phyloP scores from a whole-genome alignment of 164 flowering plant species.

The Cinnamomum micranthum region DNA sequence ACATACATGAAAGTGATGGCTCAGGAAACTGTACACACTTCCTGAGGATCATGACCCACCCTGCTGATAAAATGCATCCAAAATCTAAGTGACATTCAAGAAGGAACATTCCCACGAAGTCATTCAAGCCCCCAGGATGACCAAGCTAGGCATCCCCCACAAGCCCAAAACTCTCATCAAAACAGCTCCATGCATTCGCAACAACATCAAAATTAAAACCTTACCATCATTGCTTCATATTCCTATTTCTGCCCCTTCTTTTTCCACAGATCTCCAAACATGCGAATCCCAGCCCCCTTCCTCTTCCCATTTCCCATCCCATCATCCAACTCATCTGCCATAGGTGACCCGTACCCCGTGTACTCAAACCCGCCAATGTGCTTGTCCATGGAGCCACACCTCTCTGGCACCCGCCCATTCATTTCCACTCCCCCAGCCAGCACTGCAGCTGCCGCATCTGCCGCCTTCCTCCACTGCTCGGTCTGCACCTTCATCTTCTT shows the following conservation, averaged over 20 bases:
- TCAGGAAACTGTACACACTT: too few species aligned
- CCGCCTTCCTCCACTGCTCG: constrained; percentile 98
- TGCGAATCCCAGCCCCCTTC: constrained; percentile 60
- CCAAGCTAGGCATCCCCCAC: not conserved
- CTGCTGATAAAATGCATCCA: too few species aligned
- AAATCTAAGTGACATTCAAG: not conserved
- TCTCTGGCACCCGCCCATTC: constrained; percentile 43
- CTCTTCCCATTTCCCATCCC: constrained; percentile 52
- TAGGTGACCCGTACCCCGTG: constrained; percentile 53
- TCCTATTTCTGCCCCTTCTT: constrained; percentile 63
- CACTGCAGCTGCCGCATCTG: constrained; percentile 91
- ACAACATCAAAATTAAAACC: not conserved
- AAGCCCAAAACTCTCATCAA: not conserved
- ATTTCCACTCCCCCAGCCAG: constrained; percentile 52
- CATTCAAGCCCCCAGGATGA: not conserved
- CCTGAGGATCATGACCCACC: too few species aligned
- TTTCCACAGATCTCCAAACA: constrained; percentile 75
- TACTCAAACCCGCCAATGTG: constrained; percentile 36
- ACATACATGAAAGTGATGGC: too few species aligned
- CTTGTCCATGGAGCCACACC: constrained; percentile 79
- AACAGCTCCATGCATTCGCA: not conserved
- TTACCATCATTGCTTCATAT: not conserved
- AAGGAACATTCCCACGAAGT: not conserved
- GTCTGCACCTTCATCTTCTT: constrained; percentile 81
- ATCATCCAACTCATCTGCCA: constrained; percentile 46